A percentile compares a stretch with the other conserved stretches of the same genome.
Conservation (phyloP, 192 early-diverging fungal species). For the Podila epicladia region DNA sequence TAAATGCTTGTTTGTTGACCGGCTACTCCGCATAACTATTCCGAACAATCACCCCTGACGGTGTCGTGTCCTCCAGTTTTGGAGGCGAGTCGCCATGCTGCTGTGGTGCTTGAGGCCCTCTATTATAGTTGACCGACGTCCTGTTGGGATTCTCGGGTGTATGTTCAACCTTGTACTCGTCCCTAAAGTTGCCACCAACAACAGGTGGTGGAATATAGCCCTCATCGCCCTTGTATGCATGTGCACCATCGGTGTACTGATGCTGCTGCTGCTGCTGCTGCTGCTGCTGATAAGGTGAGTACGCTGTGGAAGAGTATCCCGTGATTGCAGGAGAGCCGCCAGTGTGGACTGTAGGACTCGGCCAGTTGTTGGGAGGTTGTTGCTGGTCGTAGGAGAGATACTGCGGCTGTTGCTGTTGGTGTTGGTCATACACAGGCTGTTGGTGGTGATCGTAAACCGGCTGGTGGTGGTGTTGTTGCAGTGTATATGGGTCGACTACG, state of each 20-base stretch:
- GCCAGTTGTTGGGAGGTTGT: background rate
- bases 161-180: background rate
- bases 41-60: background rate
- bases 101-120: background rate
- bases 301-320: background rate
- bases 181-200: background rate
- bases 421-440: background rate
- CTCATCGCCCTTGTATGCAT: background rate
- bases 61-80: background rate
- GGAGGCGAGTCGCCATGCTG: background rate
- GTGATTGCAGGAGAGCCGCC: background rate
- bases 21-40: background rate
- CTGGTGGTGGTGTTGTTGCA: background rate
- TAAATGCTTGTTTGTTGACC: too few species aligned
- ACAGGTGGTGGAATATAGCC: background rate
- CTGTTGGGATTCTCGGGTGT: background rate
- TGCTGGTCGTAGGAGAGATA: background rate
- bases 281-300: conserved; percentile 1
- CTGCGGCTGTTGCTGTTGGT: background rate
- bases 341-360: background rate
- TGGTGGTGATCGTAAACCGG: background rate
- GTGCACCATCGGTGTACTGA: background rate
- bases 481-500: background rate
- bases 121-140: background rate
- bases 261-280: background rate